Base-by-base conservation (phyloP, 2,329 filamentous ascomycete species). In the Dactylellina haptotyla region DNA sequence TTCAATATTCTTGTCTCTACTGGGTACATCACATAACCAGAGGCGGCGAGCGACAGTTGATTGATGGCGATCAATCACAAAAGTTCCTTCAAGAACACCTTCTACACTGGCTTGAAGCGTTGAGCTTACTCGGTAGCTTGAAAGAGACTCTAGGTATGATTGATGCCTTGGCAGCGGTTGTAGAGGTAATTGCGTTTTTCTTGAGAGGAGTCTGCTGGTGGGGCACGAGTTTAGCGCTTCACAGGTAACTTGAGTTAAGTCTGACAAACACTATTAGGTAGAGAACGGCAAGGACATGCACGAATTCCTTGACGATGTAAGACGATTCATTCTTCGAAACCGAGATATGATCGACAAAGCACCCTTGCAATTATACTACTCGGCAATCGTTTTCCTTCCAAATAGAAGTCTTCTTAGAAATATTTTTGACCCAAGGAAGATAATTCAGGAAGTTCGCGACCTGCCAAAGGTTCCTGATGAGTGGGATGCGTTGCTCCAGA, bases 251-350 rank as follows among this genome's bases (percentile, higher is more conserved):
- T n/a, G n/a, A n/a, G n/a, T n/a, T n/a, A n/a, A n/a, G n/a, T 20
- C 37, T 5, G 43, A 48, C 8, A 48, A 20, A 18, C 20, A 20
- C 8, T 6, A 3, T 8, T 18, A 30, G 16, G 4, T 8, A 28
- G n/a, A 5, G 23, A n/a, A 16, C 23, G 48, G 23, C 9, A 30
- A 54, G 18, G 10, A 12, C 39, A 14, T 71, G 37, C 26, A 20
- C 25, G 16, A 4, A 18, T 78, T 67, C 67, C 20, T 76, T 63
- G 78, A 39, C 23, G 76, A 80, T 32, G 26, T 69, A 46, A 76
- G 75, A 51, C 76, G 77, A 66, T 78, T 54, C 75, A 25, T 41
- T 4, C 30, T 57, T 23, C 12, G 41, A 32, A 39, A 57, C 26
- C 53, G 23, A 32, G n/a, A 26, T 14, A 41, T 41, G 4, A 57